Evolutionary conservation across 1,284 basidiomycete genomes (phyloP).

Genomic region (Sporisorium graminicola): DNA sequence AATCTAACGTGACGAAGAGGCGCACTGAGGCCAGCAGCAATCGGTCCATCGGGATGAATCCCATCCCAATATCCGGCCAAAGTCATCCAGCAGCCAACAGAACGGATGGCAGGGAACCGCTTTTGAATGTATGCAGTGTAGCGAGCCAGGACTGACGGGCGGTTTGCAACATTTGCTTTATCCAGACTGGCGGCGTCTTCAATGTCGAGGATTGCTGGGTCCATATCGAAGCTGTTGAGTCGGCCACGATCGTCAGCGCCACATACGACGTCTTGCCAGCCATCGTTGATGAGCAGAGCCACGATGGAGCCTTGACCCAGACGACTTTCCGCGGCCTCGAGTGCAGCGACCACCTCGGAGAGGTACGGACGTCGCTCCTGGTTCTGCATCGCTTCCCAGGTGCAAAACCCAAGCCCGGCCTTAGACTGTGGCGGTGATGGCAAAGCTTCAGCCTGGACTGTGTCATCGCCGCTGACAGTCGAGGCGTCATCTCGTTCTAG

Average conservation of each 20-base stretch:
- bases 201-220: slow-evolving; percentile 26
- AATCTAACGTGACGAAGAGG: slow-evolving; percentile 18
- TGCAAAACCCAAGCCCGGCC: slow-evolving; percentile 45
- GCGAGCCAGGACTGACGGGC: slow-evolving; percentile 13
- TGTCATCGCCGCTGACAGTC: slow-evolving; percentile 21
- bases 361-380: slow-evolving; percentile 31
- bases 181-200: background rate
- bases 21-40: slow-evolving; percentile 32
- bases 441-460: slow-evolving; percentile 6
- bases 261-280: slow-evolving; percentile 39
- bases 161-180: background rate
- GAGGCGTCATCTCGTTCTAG: slow-evolving; percentile 23
- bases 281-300: slow-evolving; percentile 47
- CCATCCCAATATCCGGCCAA: slow-evolving; percentile 52
- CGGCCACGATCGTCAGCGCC: slow-evolving; percentile 24
- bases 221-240: slow-evolving; percentile 41
- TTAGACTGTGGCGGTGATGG: slow-evolving; percentile 2
- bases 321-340: slow-evolving; percentile 28
- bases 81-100: slow-evolving; percentile 48
- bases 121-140: slow-evolving; percentile 27
- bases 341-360: slow-evolving; percentile 35
- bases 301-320: slow-evolving; percentile 30
- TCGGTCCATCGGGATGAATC: slow-evolving; percentile 28
- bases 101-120: slow-evolving; percentile 33
- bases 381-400: slow-evolving; percentile 49